phyloP scores from a whole-genome alignment of 2,329 filamentous ascomycete species.

The Neopestalotiopsis clavispora region DNA sequence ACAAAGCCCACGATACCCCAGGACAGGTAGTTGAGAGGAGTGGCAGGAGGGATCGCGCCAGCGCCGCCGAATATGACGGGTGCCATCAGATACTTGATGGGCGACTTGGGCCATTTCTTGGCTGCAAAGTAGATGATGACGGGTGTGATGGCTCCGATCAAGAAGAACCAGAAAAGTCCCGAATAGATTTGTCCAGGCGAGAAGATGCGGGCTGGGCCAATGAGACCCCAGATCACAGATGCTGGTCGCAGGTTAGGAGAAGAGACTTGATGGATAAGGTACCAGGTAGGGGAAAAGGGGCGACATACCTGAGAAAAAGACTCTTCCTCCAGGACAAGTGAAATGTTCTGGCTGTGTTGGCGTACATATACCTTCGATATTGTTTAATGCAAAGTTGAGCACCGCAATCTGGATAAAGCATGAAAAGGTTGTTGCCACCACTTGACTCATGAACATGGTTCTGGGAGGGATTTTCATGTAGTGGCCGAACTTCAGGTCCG shows the following conservation, averaged over 20 bases:
- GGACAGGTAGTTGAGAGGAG: constrained; percentile 75
- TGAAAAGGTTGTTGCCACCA: constrained; percentile 68
- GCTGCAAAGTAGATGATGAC: constrained; percentile 55
- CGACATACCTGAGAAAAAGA: constrained; percentile 63
- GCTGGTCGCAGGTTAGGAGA: constrained; percentile 40
- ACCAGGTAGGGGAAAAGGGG: background rate
- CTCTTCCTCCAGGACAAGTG: constrained; percentile 66
- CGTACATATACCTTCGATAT: constrained; percentile 69
- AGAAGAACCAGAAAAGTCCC: constrained; percentile 64
- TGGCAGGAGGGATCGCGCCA: constrained; percentile 66
- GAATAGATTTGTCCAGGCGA: constrained; percentile 66
- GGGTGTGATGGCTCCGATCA: constrained; percentile 58
- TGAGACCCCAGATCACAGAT: constrained; percentile 71
- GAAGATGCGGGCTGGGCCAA: constrained; percentile 68
- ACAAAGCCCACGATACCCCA: constrained; percentile 74
- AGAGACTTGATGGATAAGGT: background rate
- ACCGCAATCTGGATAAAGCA: constrained; percentile 70
- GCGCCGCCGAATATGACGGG: constrained; percentile 68
- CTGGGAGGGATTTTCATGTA: constrained; percentile 73
- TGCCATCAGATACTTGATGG: constrained; percentile 59
- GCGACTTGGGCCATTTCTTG: constrained; percentile 56
- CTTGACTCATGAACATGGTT: constrained; percentile 66
- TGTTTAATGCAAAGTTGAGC: constrained; percentile 63
- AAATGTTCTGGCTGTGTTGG: constrained; percentile 61
- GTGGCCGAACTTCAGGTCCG: constrained; percentile 73